Evolutionary conservation across 345 rosid species (phyloP), one percentile per base, ranked within the genome.

Genomic region (Salix dunnii): DNA sequence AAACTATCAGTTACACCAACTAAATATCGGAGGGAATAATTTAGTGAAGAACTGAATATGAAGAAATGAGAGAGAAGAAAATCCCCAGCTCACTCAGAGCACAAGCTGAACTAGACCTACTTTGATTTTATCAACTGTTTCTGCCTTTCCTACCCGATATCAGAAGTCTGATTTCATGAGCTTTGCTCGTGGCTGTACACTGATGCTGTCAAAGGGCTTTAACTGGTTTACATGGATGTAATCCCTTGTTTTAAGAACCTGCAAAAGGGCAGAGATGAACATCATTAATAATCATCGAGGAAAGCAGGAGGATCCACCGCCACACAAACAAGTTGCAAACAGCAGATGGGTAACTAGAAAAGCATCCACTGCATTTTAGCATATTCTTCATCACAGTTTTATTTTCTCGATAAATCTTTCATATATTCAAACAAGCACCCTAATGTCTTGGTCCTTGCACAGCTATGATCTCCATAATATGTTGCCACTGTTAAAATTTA

Each of bases 191-290:
- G 97, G 90, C 86, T 85, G 89, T 83, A 96, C 79, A 74, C 51
- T 70, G 71, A 96, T 90, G 81, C 81, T 83, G 68, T 90, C 94
- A 36, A 89, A 89, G 12, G 97, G 91, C 60, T 84, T 88, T 42
- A 77, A 82, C 88, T 96, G 99, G 78, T 96, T 94, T 70, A 91
- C 93, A 25, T 92, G 97, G 85, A 96, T 82, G 85, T 88, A 94
- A 80, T 96, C 98, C 86, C 83, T 96, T 31, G 98, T 92, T 82
- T 92, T 96, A 31, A 96, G 90, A 70, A 96, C 98, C 99, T 96
- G 89, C 51, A 74, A 63, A 33, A 0, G 4, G 7, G 25, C 7
- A 40, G 23, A 40, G 23, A 30, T 49, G 46, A 9, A 65, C 16
- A 23, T 65, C 12, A 58, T 23, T 23, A 58, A 68, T 27, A 16